A percentile compares a stretch with the other conserved stretches of the same genome.
phyloP scores from a whole-genome alignment of 768 basidiomycete species.

The Tylopilus subfusipes region DNA sequence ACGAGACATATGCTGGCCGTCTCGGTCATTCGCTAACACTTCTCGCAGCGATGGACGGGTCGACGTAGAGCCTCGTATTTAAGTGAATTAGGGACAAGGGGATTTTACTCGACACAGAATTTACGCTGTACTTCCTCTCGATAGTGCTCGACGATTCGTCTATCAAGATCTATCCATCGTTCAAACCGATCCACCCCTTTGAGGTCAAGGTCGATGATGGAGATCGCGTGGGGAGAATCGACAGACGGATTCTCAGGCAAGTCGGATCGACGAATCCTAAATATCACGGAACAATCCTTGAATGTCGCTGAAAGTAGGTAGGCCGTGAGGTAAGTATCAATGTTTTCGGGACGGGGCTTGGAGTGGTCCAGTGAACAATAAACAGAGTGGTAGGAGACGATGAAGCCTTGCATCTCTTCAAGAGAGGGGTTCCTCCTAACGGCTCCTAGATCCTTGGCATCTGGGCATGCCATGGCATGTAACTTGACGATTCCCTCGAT shows the following conservation, averaged over 20 bases:
- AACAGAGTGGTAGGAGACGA: conserved; percentile 48
- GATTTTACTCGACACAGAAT: conserved; percentile 22
- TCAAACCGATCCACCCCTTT: conserved; percentile 64
- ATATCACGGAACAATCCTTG: conserved; percentile 89
- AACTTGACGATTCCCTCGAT: conserved; percentile 72
- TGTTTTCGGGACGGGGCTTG: conserved; percentile 38
- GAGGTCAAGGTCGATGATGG: conserved; percentile 82
- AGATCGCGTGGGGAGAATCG: conserved; percentile 39
- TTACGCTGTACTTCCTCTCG: conserved; percentile 10
- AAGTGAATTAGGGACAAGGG: background rate
- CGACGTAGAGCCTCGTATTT: background rate
- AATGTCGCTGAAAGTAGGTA: conserved; percentile 89
- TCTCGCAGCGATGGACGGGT: background rate
- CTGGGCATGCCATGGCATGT: conserved; percentile 20
- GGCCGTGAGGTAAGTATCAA: conserved; percentile 65
- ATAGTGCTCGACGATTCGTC: conserved; percentile 55
- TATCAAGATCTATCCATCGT: conserved; percentile 74
- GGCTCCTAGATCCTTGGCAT: conserved; percentile 25
- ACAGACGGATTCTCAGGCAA: conserved; percentile 27
- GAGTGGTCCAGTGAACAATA: conserved; percentile 35
- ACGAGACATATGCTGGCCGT: background rate
- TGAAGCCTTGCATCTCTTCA: conserved; percentile 63
- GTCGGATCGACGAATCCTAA: conserved; percentile 30
- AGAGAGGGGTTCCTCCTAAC: conserved; percentile 50
- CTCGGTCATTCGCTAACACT: background rate